phyloP scores from a whole-genome alignment of 345 rosid species.

The Eucalyptus globulus region DNA sequence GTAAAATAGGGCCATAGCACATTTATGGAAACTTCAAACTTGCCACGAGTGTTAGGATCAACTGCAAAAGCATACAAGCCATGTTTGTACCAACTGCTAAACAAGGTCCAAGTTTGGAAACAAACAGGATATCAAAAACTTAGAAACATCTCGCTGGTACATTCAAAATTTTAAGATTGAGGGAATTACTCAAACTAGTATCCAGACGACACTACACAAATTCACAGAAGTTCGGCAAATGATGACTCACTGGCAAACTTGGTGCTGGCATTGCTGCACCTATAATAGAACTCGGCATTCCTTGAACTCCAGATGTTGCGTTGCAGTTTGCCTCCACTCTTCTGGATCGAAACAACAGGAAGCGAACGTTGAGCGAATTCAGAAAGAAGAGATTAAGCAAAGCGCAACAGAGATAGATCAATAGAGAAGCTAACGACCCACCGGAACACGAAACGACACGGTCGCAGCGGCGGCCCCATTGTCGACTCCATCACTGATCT shows the following conservation, averaged over 20 bases:
- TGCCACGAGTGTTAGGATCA: background rate
- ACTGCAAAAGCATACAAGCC: background rate
- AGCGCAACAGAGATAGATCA: background rate
- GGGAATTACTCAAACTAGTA: background rate
- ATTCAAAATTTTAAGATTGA: background rate
- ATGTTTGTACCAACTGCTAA: background rate
- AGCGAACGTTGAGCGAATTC: background rate
- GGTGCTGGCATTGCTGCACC: conserved; percentile 68
- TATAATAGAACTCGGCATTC: conserved; percentile 41
- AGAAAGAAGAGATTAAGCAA: background rate
- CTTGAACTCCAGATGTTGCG: conserved; percentile 75
- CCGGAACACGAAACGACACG: conserved; percentile 54
- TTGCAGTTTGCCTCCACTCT: conserved; percentile 46
- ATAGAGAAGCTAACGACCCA: conserved; percentile 20
- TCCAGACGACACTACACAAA: background rate
- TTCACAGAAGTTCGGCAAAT: background rate
- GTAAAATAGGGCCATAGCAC: background rate
- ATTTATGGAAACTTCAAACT: background rate
- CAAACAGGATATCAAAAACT: background rate
- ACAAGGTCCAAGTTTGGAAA: background rate
- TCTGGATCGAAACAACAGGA: conserved; percentile 19
- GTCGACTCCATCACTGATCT: conserved; percentile 1
- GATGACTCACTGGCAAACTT: conserved; percentile 42
- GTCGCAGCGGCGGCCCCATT: conserved; percentile 9
- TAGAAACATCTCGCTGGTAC: background rate